Evolutionary conservation across 768 basidiomycete genomes (phyloP), one percentile per base, ranked within the genome.

Genomic region (Filobasidium wieringae): DNA sequence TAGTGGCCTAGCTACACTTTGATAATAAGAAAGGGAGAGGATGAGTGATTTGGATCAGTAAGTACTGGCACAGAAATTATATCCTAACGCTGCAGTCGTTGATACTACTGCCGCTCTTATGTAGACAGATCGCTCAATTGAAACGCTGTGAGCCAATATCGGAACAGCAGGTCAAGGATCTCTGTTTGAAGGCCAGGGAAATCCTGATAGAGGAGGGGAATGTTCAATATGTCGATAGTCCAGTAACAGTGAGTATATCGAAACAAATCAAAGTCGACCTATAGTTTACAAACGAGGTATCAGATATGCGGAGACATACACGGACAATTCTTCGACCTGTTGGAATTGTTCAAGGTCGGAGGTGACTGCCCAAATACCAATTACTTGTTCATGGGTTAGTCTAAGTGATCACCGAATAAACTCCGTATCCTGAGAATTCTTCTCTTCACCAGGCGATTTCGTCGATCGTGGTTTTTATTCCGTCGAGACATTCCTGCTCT

Each of bases 201-300:
- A 92, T 96, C 57, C 78, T 96, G 31, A 88, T 96, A 66, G 93
- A 97, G 75, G 93, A 97, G 75, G 93, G 87, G 2, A 99, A 99
- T 72, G 91, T 99, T 1, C 92, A 96, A 72, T 82, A 84, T 63
- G 87, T 97, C 32, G 92, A 96, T 76, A 85, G 90, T 43, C 93
- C 93, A 14, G 91, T 96, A 14, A 96, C 93, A 33, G 77, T 76
- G 30, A 60, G 73, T 22, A 17, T 30, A 6, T 12, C 40, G 40
- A 4, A 26, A 37, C 54, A 33, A 17, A 55, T 7, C 24, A 9
- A 14, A 4, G 24, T 24, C 30, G 7, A 15, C 29, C 15, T 40
- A n/a, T n/a, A n/a, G n/a, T n/a, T n/a, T n/a, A n/a, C n/a, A n/a
- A n/a, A n/a, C n/a, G n/a, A n/a, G n/a, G n/a, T n/a, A n/a, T 33